Base-by-base conservation (phyloP, 352 stramenopile genomes). In the Hyaloperonospora brassicae region DNA sequence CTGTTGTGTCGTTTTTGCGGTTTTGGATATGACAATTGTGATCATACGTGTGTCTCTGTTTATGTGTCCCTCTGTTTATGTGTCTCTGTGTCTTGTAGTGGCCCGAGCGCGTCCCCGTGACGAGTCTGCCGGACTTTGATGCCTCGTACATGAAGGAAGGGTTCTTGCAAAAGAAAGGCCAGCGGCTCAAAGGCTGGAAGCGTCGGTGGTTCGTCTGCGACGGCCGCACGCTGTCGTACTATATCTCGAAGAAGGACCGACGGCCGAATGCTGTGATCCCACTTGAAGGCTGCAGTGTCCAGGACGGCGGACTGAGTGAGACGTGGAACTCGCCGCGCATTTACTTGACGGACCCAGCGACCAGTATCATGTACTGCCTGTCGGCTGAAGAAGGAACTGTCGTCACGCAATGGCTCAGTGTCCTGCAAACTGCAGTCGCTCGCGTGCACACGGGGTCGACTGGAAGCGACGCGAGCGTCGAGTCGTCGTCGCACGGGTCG, bases 251-350 rank as follows among this genome's bases (percentile, higher is more conserved):
- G 57, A 86, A 89, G 48, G 83, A 93, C 50, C 73, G 76, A 50
- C 87, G 86, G 59, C 83, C 83, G 21, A 93, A 90, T 56, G 83
- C 78, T 6, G 76, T 90, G 24, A 90, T 93, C 56, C 71, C 76
- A 23, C 73, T 93, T 21, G 79, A 88, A 57, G 77, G 72, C 25
- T 88, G 79, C 57, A 88, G 79, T 2, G 79, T 93, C 41, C 70
- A 93, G 50, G 79, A 93, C 55, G 83, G 83, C 39, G 83, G 83
- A 8, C 49, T 87, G 24, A 90, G 79, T 50, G 83, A 93, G 62
- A 93, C 83, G 34, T 93, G 83, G 83, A 89, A 88, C 59, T 89
- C 83, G 24, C 79, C 83, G 22, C 78, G 83, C 39, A 93, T 93
- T 53, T 86, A 93, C 64, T 62, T 93, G 35, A 90, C 83, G 2